Percentiles rank a stretch among this genome's conserved stretches.
phyloP scores from a whole-genome alignment of 2,329 filamentous ascomycete species.

The Apiospora malaysiana region DNA sequence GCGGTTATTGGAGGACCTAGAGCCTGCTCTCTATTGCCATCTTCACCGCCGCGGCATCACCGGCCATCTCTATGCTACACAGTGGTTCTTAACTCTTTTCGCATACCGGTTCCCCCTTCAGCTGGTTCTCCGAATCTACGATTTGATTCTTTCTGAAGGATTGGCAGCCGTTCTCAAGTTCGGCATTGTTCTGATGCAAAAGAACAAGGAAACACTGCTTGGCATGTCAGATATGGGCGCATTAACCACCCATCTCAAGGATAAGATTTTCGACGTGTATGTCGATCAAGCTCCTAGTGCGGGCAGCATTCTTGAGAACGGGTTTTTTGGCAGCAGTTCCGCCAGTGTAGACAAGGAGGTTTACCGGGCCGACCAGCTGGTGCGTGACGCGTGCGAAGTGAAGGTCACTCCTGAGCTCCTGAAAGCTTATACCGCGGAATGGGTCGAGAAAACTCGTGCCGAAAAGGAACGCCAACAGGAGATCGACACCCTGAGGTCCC shows the following conservation, averaged over 20 bases:
- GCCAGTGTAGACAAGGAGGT: slow-evolving; percentile 92
- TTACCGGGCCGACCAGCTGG: slow-evolving; percentile 91
- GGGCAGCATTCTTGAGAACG: slow-evolving; percentile 92
- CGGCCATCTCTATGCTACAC: slow-evolving; percentile 92
- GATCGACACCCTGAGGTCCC: slow-evolving; percentile 72
- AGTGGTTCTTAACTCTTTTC: slow-evolving; percentile 99
- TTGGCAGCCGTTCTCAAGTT: slow-evolving; percentile 94
- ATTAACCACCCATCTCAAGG: slow-evolving; percentile 88
- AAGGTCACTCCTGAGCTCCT: slow-evolving; percentile 85
- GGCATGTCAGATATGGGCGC: slow-evolving; percentile 90
- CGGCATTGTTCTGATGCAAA: slow-evolving; percentile 93
- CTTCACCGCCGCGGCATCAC: slow-evolving; percentile 86
- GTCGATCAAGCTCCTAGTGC: slow-evolving; percentile 93
- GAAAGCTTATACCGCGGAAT: slow-evolving; percentile 81
- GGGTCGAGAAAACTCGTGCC: slow-evolving; percentile 86
- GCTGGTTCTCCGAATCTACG: slow-evolving; percentile 94
- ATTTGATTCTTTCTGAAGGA: slow-evolving; percentile 91
- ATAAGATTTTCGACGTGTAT: slow-evolving; percentile 94
- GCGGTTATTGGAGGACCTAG: slow-evolving; percentile 87
- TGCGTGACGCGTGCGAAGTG: slow-evolving; percentile 89
- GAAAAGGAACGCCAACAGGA: slow-evolving; percentile 86
- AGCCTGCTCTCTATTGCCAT: slow-evolving; percentile 94
- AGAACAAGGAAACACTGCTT: slow-evolving; percentile 80
- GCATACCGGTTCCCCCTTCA: slow-evolving; percentile 97
- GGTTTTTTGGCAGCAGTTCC: slow-evolving; percentile 94